A percentile compares a stretch with the other conserved stretches of the same genome.
These are phyloP conservation scores for Tolypocladium endophyticum DNA, from an alignment of 2,329 filamentous ascomycete species.

Conservation along the genomic window DNA sequence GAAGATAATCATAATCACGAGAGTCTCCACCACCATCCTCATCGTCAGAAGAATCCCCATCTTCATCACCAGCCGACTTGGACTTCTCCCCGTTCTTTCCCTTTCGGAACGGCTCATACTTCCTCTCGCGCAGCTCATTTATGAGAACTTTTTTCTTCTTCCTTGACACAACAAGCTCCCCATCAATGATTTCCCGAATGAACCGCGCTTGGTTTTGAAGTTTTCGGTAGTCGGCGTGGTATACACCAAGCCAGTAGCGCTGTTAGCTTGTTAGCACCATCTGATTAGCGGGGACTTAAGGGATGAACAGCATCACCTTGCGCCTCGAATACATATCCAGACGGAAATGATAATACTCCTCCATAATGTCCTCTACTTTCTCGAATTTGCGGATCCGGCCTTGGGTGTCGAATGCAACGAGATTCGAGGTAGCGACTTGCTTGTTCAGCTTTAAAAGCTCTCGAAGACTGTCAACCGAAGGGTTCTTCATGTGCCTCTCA, in stretches of 20 bases:
- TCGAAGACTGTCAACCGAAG: conserved; percentile 66
- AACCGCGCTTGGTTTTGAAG: conserved; percentile 89
- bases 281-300: too few species aligned
- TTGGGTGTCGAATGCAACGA: conserved; percentile 84
- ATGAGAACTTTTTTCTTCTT: conserved; percentile 87
- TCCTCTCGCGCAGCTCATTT: conserved; percentile 69
- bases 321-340: conserved; percentile 74
- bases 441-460: conserved; percentile 91
- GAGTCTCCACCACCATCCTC: conserved; percentile 45
- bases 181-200: conserved; percentile 90
- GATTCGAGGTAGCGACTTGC: conserved; percentile 77
- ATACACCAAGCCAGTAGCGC: conserved; percentile 51
- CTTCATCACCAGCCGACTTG: conserved; percentile 50
- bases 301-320: conserved; percentile 44
- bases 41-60: conserved; percentile 36
- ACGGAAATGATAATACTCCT: conserved; percentile 82
- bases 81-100: conserved; percentile 56
- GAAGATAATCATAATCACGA: conserved; percentile 81
- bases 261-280: too few species aligned
- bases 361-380: conserved; percentile 83
- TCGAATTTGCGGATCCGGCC: conserved; percentile 92
- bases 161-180: conserved; percentile 74
- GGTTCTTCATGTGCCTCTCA: conserved; percentile 71
- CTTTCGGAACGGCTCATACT: conserved; percentile 81
- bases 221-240: conserved; percentile 56